These are phyloP conservation scores for Protomyces inouyei DNA, from an alignment of 1,139 yeast species.

Conservation along the genomic window DNA sequence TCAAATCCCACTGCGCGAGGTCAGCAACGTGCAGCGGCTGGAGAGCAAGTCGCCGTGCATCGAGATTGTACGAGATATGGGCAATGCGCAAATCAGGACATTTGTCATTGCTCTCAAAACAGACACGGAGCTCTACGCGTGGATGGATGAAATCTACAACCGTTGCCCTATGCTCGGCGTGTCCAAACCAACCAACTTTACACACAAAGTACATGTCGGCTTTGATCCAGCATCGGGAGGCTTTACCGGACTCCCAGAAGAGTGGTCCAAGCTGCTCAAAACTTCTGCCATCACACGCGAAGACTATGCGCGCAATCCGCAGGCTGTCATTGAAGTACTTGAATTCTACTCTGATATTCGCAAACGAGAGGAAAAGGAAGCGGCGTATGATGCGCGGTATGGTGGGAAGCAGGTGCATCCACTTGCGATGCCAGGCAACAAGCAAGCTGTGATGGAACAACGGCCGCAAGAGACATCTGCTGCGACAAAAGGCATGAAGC, in stretches of 20 bases:
- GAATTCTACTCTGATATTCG: constrained; percentile 59
- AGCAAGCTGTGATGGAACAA: constrained; percentile 23
- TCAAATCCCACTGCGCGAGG: constrained; percentile 51
- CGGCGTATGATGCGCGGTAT: constrained; percentile 32
- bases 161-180: constrained; percentile 74
- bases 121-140: constrained; percentile 74
- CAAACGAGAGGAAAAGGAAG: constrained; percentile 38
- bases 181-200: constrained; percentile 37
- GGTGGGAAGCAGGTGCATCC: background rate
- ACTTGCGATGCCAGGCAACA: constrained; percentile 7
- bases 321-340: constrained; percentile 72
- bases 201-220: constrained; percentile 48
- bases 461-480: constrained; percentile 35
- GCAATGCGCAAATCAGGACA: constrained; percentile 45
- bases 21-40: constrained; percentile 55
- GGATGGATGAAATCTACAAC: constrained; percentile 49
- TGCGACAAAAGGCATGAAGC: background rate
- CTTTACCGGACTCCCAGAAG: constrained; percentile 47
- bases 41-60: constrained; percentile 68
- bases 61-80: constrained; percentile 61
- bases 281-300: constrained; percentile 47
- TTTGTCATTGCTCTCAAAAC: constrained; percentile 70
- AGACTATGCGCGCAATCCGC: constrained; percentile 46
- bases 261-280: constrained; percentile 45
- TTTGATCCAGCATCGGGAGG: constrained; percentile 47